Evolutionary conservation across 2,329 filamentous ascomycete species (phyloP).

Genomic region (Pyrenochaeta sp.): DNA sequence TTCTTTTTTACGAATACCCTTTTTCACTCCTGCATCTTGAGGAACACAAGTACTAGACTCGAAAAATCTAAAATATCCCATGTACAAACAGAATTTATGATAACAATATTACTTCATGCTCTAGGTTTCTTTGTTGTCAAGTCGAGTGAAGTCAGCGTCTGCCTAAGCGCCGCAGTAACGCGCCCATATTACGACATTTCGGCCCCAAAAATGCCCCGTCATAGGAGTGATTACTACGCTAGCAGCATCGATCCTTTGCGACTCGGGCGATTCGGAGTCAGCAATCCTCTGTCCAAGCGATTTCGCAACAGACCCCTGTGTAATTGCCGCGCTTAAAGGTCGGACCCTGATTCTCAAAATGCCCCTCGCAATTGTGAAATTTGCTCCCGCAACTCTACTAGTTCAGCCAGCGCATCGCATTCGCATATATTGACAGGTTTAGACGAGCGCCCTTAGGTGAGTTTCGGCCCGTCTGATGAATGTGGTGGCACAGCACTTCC

Average conservation of each 20-base stretch:
- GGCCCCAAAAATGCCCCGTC: not conserved
- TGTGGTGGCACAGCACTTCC: not conserved
- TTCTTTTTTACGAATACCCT: conserved; percentile 12
- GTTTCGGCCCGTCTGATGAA: not conserved
- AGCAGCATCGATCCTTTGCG: not conserved
- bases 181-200: not conserved
- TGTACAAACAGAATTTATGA: too few relatives aligned
- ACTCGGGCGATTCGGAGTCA: not conserved
- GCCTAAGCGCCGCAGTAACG: not conserved
- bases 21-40: not conserved
- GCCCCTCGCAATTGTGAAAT: too few relatives aligned
- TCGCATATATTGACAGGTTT: too few relatives aligned
- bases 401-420: too few relatives aligned
- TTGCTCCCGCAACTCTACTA: too few relatives aligned
- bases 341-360: not conserved
- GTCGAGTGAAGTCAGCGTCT: not conserved
- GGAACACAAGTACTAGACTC: not conserved
- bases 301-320: not conserved
- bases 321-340: not conserved
- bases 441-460: not conserved
- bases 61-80: not conserved
- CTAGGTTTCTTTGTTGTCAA: too few relatives aligned
- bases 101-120: too few relatives aligned
- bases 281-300: not conserved
- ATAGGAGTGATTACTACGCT: not conserved